These are phyloP conservation scores for Leptographium procerum DNA, from an alignment of 2,329 filamentous ascomycete genomes.

Conservation along the genomic window DNA sequence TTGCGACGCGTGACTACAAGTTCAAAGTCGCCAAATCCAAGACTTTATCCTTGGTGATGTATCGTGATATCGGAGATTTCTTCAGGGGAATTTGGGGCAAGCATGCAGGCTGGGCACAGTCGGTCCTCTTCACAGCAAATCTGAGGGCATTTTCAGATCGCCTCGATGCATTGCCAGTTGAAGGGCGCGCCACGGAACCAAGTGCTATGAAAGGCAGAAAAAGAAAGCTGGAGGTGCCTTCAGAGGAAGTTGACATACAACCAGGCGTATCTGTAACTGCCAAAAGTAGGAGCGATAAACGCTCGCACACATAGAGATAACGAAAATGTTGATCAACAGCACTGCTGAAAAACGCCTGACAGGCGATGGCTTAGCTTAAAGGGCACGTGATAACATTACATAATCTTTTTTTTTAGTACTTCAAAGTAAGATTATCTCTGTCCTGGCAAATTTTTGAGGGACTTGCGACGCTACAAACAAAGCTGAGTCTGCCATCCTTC, in stretches of 20 bases:
- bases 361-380: neutral
- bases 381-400: neutral
- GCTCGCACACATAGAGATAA: neutral
- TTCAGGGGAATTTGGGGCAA: constrained; percentile 85
- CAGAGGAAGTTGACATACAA: neutral
- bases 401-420: neutral
- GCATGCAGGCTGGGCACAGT: constrained; percentile 95
- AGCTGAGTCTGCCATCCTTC: neutral
- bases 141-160: constrained; percentile 71
- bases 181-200: neutral
- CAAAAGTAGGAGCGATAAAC: neutral
- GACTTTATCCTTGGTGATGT: constrained; percentile 77
- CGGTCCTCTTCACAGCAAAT: constrained; percentile 90
- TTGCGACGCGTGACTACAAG: constrained; percentile 89
- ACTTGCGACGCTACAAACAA: neutral
- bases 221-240: neutral
- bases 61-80: constrained; percentile 80
- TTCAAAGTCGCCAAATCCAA: constrained; percentile 60
- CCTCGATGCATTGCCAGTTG: constrained; percentile 19
- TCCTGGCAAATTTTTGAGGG: neutral
- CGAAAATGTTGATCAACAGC: too few species aligned
- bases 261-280: neutral
- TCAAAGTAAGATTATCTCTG: neutral
- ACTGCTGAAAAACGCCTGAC: neutral
- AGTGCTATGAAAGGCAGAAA: constrained; percentile 13